These are phyloP conservation scores for Zymoseptoria pseudotritici DNA, from an alignment of 2,329 filamentous ascomycete species.

Conservation along the genomic window DNA sequence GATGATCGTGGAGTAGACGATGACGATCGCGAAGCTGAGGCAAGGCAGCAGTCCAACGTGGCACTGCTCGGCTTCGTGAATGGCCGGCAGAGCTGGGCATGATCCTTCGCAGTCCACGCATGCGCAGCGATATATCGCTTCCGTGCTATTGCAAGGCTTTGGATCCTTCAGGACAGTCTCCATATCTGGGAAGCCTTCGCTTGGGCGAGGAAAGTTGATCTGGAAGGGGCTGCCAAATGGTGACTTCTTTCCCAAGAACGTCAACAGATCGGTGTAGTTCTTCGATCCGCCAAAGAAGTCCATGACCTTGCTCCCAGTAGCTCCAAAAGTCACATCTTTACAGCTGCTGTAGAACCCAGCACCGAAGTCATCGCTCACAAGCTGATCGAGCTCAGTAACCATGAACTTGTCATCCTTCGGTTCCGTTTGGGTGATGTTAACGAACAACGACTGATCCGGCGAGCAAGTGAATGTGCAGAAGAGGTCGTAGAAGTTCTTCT, in stretches of 20 bases:
- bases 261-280: conserved; percentile 78
- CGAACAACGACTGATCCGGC: conserved; percentile 87
- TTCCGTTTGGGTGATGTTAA: conserved; percentile 77
- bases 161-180: conserved; percentile 60
- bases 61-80: conserved; percentile 65
- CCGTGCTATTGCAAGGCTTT: conserved; percentile 83
- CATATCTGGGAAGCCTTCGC: conserved; percentile 63
- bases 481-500: conserved; percentile 95
- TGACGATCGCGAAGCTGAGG: conserved; percentile 83
- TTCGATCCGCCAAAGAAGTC: conserved; percentile 92
- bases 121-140: conserved; percentile 78
- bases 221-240: conserved; percentile 86
- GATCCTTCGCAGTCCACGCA: conserved; percentile 87
- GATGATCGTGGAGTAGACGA: conserved; percentile 73
- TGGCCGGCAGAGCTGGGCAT: conserved; percentile 71
- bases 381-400: conserved; percentile 86
- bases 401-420: conserved; percentile 54
- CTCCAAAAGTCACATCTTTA: conserved; percentile 97
- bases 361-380: conserved; percentile 78
- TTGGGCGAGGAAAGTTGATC: conserved; percentile 74
- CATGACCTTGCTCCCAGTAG: conserved; percentile 89
- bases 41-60: conserved; percentile 84
- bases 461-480: conserved; percentile 99
- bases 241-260: conserved; percentile 90
- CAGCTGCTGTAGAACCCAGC: conserved; percentile 91